Evolutionary conservation across 2,329 filamentous ascomycete genomes (phyloP).

Genomic region (Trichophyton schoenleinii): DNA sequence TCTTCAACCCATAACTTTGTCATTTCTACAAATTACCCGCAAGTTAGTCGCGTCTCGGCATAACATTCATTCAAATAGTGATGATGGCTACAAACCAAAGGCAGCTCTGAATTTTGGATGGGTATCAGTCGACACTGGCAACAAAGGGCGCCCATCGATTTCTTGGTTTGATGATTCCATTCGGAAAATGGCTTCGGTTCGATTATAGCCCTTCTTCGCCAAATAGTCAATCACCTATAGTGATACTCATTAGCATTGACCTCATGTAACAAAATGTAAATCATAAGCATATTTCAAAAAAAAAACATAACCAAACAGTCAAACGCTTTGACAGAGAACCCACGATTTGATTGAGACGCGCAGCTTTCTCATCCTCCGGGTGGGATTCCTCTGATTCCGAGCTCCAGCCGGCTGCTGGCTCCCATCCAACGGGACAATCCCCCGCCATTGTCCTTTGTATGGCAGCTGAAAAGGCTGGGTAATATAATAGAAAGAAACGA

Average conservation of each 20-base stretch:
- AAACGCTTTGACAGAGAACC: background rate
- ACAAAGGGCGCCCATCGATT: constrained; percentile 64
- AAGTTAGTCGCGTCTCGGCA: background rate
- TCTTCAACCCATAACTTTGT: constrained; percentile 78
- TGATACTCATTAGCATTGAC: background rate
- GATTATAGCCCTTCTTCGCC: constrained; percentile 84
- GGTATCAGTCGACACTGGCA: constrained; percentile 54
- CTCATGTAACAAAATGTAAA: background rate
- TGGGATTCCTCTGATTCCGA: background rate
- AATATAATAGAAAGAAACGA: background rate
- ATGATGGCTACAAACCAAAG: constrained; percentile 38
- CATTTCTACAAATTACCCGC: constrained; percentile 37
- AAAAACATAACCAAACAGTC: background rate
- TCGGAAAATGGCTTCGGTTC: constrained; percentile 83
- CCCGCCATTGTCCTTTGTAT: background rate
- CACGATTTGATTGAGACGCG: background rate
- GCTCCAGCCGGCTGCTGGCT: background rate
- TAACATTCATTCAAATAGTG: background rate
- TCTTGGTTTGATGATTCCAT: constrained; percentile 79
- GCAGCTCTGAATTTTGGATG: constrained; percentile 66
- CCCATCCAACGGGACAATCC: background rate
- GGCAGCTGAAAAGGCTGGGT: background rate
- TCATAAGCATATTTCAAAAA: background rate
- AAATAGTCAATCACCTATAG: constrained; percentile 72
- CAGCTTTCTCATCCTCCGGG: background rate